Evolutionary conservation across 2,329 filamentous ascomycete genomes (phyloP), one percentile per base, ranked within the genome.

Genomic region (Niveomyces coronatus): DNA sequence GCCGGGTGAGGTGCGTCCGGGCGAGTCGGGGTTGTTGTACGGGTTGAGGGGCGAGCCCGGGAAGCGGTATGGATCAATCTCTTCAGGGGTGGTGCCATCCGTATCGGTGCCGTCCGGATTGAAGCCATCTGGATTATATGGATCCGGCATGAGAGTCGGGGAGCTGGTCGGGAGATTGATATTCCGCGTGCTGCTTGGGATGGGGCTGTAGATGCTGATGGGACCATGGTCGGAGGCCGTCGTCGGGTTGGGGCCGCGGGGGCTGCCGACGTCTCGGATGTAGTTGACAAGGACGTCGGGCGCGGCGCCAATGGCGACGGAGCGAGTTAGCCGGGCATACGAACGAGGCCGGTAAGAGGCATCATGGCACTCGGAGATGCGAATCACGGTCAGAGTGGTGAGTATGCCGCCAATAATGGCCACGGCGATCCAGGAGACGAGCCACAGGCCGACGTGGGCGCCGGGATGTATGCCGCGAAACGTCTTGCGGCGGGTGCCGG

Each of bases 401-500:
- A 48, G 40, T 14, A 49, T 41, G 16, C 45, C 50, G 23, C 53
- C 51, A 3, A 54, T 41, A 10, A 53, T 19, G 26, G 49, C 31
- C n/a, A 53, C 49, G 16, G 49, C 40, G 6, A 68, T 44, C 57
- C 61, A 67, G 39, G 68, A 50, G 43, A 67, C 35, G 3, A 69
- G 60, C 22, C 60, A 61, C 11, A 64, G 28, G 37, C 49, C 61
- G 23, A 69, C 60, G 32, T 68, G 63, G 7, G 58, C 60, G 18
- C 62, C 65, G 1, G 66, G 64, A 37, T 64, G 62, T 15, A 68
- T 61, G 26, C 61, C 59, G 4, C 45, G 45, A 17, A 54, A 49
- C 34, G 48, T 52, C 6, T 51, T 54, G 26, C 60, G 59, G 13
- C 51, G 40, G 24, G 46, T 51, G 14, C 61, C 53, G 18, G 54